These are phyloP conservation scores for Euphorbia peplus DNA, from an alignment of 345 rosid species.

Conservation along the genomic window DNA sequence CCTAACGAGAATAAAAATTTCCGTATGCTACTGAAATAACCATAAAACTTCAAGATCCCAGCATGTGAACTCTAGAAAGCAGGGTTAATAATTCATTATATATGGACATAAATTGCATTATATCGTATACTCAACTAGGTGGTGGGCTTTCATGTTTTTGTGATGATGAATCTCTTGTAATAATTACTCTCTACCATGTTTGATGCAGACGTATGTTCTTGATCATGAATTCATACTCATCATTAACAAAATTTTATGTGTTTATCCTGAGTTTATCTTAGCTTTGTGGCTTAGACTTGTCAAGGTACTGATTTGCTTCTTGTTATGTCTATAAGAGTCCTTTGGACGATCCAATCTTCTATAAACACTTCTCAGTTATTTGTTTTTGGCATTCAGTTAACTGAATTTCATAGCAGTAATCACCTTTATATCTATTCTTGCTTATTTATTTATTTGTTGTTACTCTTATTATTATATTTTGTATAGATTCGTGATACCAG, in stretches of 20 bases:
- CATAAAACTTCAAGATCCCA: neutral
- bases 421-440: slow-evolving; percentile 5
- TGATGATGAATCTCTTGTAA: neutral
- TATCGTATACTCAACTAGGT: neutral
- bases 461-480: too few relatives aligned
- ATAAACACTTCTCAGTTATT: slow-evolving; percentile 1
- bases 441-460: slow-evolving; percentile 22
- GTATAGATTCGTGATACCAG: slow-evolving; percentile 62
- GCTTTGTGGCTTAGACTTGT: neutral
- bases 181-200: neutral
- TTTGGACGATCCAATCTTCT: slow-evolving; percentile 1
- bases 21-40: neutral
- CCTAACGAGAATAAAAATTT: neutral
- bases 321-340: neutral
- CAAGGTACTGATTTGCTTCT: neutral
- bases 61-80: neutral
- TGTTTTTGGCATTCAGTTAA: neutral
- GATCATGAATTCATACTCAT: neutral
- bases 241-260: neutral
- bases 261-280: neutral
- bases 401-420: neutral
- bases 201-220: neutral
- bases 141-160: neutral
- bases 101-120: neutral
- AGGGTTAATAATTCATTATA: neutral